Evolutionary conservation across 1,139 yeast species (phyloP), one percentile per base, ranked within the genome.

Genomic region (Pichiaceae sp.): DNA sequence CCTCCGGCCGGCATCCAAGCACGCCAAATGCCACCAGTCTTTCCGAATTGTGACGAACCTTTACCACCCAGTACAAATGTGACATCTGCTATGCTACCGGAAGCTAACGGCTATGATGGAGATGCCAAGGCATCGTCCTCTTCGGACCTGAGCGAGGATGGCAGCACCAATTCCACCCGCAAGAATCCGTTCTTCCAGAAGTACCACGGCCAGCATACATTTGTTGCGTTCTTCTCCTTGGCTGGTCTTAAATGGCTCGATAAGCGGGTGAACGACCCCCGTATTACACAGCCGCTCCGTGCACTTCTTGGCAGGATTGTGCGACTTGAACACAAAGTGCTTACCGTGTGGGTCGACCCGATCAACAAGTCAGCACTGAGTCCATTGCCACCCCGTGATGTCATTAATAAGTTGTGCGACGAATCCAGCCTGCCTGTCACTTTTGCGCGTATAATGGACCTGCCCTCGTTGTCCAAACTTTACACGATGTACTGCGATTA

Each of bases 201-300:
- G 17, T 44, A 35, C 21, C 39, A 39, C 29, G 49, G 43, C 6
- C 33, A 41, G 11, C 54, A 53, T 36, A 47, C 66, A 0, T 52
- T 64, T 1, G 56, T 68, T 33, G 59, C 70, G 0, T 47, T 68
- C 7, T 55, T 68, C 32, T 60, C 70, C 4, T 52, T 58, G 3
- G 43, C 46, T 23, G 74, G 74, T 6, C 37, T 68, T 19, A 49
- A 52, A 31, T 66, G 72, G 70, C 48, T 68, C 14, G 50, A 56
- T 7, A 54, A 49, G 12, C 56, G 53, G 33, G 42, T 62, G n/a
- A 59, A 61, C 23, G 59, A 61, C 37, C 48, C 49, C 0, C 32
- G 41, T 0, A 31, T 47, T 2, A 25, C 53, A 1, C 17, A 27
- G 1, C 56, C 53, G 1, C 50, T 60, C 29, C 44, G 42, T n/a